These are phyloP conservation scores for Mitragyna speciosa DNA, from an alignment of 257 asterid genomes.

Conservation along the genomic window DNA sequence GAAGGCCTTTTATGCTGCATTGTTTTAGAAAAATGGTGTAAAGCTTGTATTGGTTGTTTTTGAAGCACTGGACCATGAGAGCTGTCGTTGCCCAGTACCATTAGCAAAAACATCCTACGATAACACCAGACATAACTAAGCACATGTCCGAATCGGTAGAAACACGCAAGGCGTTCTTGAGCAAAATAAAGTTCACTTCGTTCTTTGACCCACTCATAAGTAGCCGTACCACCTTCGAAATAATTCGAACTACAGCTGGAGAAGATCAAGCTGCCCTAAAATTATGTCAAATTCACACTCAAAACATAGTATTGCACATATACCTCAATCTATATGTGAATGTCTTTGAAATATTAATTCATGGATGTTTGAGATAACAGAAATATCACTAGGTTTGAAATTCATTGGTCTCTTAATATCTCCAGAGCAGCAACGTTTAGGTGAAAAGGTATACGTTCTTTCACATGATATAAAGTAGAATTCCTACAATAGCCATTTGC, in stretches of 20 bases:
- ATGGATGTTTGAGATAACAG: not conserved
- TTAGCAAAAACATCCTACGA: not conserved
- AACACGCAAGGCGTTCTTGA: not conserved
- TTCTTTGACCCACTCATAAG: not conserved
- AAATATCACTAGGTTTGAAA: not conserved
- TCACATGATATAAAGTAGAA: not conserved
- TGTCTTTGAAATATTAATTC: not conserved
- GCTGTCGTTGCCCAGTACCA: not conserved
- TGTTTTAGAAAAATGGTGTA: not conserved
- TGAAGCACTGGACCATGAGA: not conserved
- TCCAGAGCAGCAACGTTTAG: not conserved
- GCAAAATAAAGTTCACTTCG: not conserved
- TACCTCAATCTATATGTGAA: not conserved
- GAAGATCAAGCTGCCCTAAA: not conserved
- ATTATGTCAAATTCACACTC: not conserved
- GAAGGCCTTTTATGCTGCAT: not conserved
- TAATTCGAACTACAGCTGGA: not conserved
- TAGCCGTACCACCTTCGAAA: not conserved
- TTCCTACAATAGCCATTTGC: conserved; percentile 4
- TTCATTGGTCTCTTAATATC: not conserved
- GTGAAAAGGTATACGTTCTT: not conserved
- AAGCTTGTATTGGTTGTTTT: conserved; percentile 11
- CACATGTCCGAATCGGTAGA: not conserved
- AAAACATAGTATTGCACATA: not conserved
- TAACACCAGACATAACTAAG: not conserved